Evolutionary conservation across 495 filamentous ascomycete genomes (phyloP).

Genomic region (Elaphomyces granulatus): DNA sequence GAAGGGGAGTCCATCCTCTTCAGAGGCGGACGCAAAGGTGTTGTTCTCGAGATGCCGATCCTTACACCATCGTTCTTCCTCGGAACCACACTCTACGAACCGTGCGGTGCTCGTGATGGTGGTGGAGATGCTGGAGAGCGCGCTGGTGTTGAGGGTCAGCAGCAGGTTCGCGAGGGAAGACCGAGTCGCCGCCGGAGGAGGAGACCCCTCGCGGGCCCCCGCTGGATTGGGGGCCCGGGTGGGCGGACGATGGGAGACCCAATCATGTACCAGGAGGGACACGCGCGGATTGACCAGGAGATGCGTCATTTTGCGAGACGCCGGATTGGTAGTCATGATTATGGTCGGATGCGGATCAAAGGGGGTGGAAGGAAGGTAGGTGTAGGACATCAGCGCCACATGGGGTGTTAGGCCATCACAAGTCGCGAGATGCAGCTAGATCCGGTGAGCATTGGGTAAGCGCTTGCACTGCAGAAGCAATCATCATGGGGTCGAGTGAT

Average conservation of each 20-base stretch:
- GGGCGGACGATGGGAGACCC: slow-evolving; percentile 87
- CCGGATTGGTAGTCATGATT: slow-evolving; percentile 85
- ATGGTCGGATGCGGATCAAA: slow-evolving; percentile 60
- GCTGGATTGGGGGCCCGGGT: slow-evolving; percentile 44
- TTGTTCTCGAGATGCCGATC: slow-evolving; percentile 81
- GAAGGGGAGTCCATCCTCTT: slow-evolving; percentile 31
- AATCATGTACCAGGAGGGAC: slow-evolving; percentile 92
- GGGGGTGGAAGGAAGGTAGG: slow-evolving; percentile 78
- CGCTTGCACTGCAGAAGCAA: no score
- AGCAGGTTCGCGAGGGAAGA: slow-evolving; percentile 68
- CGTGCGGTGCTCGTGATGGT: slow-evolving; percentile 79
- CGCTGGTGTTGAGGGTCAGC: slow-evolving; percentile 77
- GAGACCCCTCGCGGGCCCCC: slow-evolving; percentile 42
- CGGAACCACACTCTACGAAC: slow-evolving; percentile 53
- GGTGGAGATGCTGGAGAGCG: slow-evolving; percentile 76
- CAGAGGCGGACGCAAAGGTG: slow-evolving; percentile 48
- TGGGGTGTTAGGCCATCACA: slow-evolving; percentile 71
- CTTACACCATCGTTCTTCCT: slow-evolving; percentile 71
- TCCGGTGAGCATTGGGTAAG: not conserved
- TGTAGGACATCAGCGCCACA: slow-evolving; percentile 98
- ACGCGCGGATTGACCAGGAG: slow-evolving; percentile 79
- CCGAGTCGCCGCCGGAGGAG: slow-evolving; percentile 45
- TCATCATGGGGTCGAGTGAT: no score
- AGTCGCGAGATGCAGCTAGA: slow-evolving; percentile 86
- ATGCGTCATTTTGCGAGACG: slow-evolving; percentile 80